Evolutionary conservation across 2,329 filamentous ascomycete genomes (phyloP).

Genomic region (Hirsutella thompsonii): DNA sequence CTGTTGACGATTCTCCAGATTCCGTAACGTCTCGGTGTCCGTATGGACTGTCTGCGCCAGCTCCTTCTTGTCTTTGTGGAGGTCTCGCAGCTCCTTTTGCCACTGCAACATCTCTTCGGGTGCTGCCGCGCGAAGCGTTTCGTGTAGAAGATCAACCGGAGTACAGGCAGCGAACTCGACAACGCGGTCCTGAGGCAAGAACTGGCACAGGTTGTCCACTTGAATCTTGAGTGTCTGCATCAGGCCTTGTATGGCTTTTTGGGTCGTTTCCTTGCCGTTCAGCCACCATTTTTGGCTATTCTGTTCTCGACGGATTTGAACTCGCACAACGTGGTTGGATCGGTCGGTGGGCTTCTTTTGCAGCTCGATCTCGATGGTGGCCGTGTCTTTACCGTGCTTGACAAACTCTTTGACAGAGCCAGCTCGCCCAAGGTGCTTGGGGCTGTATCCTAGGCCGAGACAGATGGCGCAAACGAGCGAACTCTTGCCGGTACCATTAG

Average conservation of each 20-base stretch:
- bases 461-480: conserved; percentile 96
- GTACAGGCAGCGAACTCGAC: conserved; percentile 82
- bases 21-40: conserved; percentile 50
- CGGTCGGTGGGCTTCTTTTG: conserved; percentile 46
- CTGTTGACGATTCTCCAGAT: conserved; percentile 59
- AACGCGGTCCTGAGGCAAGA: conserved; percentile 89
- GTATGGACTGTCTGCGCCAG: conserved; percentile 43
- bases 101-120: conserved; percentile 65
- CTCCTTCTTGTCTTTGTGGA: conserved; percentile 56
- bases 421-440: conserved; percentile 73
- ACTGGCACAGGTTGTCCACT: conserved; percentile 95
- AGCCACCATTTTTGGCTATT: conserved; percentile 72
- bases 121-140: conserved; percentile 82
- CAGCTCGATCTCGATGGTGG: conserved; percentile 83
- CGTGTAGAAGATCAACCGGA: conserved; percentile 67
- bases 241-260: conserved; percentile 54
- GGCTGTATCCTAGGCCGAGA: conserved; percentile 73
- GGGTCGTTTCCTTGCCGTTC: conserved; percentile 49
- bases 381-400: conserved; percentile 70
- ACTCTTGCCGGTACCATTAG: conserved; percentile 97
- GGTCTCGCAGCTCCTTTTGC: conserved; percentile 60
- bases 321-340: conserved; percentile 59
- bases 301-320: conserved; percentile 69
- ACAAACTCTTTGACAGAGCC: conserved; percentile 82
- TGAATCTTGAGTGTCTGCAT: conserved; percentile 72